Evolutionary conservation across 139 green algal species (phyloP).

Genomic region (Chlamydomonas incerta): DNA sequence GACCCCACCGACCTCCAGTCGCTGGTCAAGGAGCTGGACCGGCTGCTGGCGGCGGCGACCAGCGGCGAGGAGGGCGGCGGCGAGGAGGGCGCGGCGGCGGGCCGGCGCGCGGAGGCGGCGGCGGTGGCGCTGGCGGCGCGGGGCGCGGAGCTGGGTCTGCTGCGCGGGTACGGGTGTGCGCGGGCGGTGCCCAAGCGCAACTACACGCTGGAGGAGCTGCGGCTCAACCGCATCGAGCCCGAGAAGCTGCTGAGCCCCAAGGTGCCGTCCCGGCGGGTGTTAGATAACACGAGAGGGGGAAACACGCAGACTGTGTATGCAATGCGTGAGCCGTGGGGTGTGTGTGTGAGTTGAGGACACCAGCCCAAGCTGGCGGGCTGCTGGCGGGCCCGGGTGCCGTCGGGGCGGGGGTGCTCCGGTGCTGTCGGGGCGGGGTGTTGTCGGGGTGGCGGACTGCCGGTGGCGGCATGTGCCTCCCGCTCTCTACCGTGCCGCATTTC

Average conservation of each 20-base stretch:
- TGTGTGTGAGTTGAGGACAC: too few relatives aligned
- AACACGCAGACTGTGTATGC: too few relatives aligned
- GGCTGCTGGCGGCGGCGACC: neutral
- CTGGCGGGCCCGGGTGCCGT: too few relatives aligned
- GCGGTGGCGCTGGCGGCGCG: constrained; percentile 49
- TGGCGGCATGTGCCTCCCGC: too few relatives aligned
- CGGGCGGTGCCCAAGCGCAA: constrained; percentile 77
- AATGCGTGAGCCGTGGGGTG: neutral
- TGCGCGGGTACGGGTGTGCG: constrained; percentile 55
- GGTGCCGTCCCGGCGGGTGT: too few relatives aligned
- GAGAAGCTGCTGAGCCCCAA: constrained; percentile 80
- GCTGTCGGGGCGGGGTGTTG: too few relatives aligned
- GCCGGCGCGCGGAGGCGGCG: constrained; percentile 42
- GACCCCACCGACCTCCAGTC: neutral
- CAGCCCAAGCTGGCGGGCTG: too few relatives aligned
- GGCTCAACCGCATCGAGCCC: constrained; percentile 91
- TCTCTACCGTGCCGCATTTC: too few relatives aligned
- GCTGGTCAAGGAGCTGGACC: constrained; percentile 28
- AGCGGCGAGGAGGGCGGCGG: constrained; percentile 1
- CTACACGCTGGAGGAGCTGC: constrained; percentile 89
- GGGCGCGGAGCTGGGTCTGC: constrained; percentile 53
- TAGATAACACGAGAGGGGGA: neutral
- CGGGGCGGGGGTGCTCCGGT: too few relatives aligned
- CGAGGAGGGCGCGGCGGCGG: neutral
- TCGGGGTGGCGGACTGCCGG: too few relatives aligned